Base-by-base conservation (phyloP, 768 basidiomycete genomes). In the Sporobolomyces phaffii region DNA sequence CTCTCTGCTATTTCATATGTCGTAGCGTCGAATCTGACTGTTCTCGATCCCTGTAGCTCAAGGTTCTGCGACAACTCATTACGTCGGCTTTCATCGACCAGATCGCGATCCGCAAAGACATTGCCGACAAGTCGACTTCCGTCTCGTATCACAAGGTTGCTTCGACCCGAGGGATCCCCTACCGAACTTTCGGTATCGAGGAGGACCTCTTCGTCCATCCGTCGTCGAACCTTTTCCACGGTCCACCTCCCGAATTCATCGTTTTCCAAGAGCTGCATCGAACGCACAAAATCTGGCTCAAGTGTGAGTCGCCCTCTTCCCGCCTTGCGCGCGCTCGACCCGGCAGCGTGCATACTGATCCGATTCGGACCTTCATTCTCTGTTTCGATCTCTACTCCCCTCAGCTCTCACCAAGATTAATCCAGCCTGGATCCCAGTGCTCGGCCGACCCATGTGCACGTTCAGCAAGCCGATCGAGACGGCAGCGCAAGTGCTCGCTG, bases 1-100 rank as follows among this genome's bases (percentile, higher is more conserved):
- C 47, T 45, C 57, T 49, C 34, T 53, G 73, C 17, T 63, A 60
- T n/a, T 28, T 14, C 28, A 13, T 18, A 36, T 31, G 14, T 44
- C 20, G 33, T 13, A 24, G n/a, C 22, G 18, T 36, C 15, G 52
- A 40, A 20, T 53, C 34, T 10, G 8, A 22, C 7, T 33, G 33
- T n/a, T 13, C 24, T 40, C 6, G 2, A 22, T 52, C 20, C n/a
- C 52, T 3, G 58, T 72, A 97, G 90, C 81, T 97, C 71, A 97
- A 94, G 77, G 85, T 90, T 22, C 81, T 99, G 15, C 84, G 89
- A 44, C 96, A 98, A 76, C 82, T 97, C 14, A 75, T 97, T 50
- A 82, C 89, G 0, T 87, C 94, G 14, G 89, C 85, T 20, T 97
- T 96, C 79, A 90, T 98, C 70, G 93, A 99, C 77, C 91, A 94